Conservation (phyloP, 352 stramenopile species). For the Globisporangium acanthophoron region DNA sequence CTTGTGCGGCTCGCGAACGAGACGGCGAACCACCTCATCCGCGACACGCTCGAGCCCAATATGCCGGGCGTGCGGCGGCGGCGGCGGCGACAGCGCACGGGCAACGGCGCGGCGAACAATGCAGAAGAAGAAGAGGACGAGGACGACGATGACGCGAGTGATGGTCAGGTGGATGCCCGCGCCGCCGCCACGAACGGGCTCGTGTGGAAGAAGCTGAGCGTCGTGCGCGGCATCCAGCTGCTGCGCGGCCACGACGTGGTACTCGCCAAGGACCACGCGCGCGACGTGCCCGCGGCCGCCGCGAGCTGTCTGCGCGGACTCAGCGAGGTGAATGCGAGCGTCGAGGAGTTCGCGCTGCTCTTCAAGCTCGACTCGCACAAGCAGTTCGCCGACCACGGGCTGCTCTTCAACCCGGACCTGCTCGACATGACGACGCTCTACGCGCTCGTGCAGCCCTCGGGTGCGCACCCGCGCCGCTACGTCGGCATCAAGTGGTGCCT, state of each 20-base stretch:
- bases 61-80: slow-evolving; percentile 6
- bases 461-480: slow-evolving; percentile 64
- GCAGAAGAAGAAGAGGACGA: neutral
- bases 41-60: slow-evolving; percentile 56
- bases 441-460: slow-evolving; percentile 62
- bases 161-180: slow-evolving; percentile 8
- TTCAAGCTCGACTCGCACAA: slow-evolving; percentile 77
- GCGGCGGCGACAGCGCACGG: neutral
- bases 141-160: neutral
- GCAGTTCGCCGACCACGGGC: slow-evolving; percentile 50
- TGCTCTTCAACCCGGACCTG: slow-evolving; percentile 78
- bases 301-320: slow-evolving; percentile 59
- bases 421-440: slow-evolving; percentile 71
- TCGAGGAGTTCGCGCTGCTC: slow-evolving; percentile 79
- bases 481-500: slow-evolving; percentile 82
- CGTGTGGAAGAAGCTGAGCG: slow-evolving; percentile 49
- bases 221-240: slow-evolving; percentile 51
- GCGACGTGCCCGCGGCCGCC: neutral
- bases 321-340: slow-evolving; percentile 67
- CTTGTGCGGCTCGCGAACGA: slow-evolving; percentile 74
- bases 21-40: slow-evolving; percentile 76
- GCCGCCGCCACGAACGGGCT: slow-evolving; percentile 17
- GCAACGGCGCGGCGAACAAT: slow-evolving; percentile 3
- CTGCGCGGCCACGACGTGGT: slow-evolving; percentile 36
- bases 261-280: slow-evolving; percentile 23